Percentiles rank a stretch among this genome's conserved stretches.
These are phyloP conservation scores for Trichopus zeylanicus DNA, from an alignment of 116 monocot species.

Conservation along the genomic window DNA sequence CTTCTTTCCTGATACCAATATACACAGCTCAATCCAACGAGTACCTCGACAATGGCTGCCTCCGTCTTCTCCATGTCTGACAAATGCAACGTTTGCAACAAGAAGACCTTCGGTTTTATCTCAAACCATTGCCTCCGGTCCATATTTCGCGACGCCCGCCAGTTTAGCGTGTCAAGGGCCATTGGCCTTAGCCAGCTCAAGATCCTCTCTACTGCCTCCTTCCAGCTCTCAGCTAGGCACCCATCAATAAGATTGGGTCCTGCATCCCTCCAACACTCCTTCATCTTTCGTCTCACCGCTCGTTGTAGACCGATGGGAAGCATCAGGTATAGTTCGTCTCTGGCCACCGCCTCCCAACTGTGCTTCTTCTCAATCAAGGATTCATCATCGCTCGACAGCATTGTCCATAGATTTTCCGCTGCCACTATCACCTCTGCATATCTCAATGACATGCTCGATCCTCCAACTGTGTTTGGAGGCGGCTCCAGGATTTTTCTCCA, in stretches of 20 bases:
- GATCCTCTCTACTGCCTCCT: constrained; percentile 48
- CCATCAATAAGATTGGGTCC: constrained; percentile 26
- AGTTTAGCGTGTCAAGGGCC: constrained; percentile 55
- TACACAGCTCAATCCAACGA: constrained; percentile 61
- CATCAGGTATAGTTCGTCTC: constrained; percentile 57
- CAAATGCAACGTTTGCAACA: constrained; percentile 63
- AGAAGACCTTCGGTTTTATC: constrained; percentile 25
- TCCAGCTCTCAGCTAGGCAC: constrained; percentile 54
- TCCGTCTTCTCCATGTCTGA: constrained; percentile 63
- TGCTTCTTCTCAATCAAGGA: constrained; percentile 9
- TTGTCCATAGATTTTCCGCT: constrained; percentile 32
- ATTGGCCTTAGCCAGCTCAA: constrained; percentile 72
- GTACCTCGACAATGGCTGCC: constrained; percentile 66
- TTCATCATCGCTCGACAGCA: constrained; percentile 5
- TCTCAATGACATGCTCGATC: constrained; percentile 34
- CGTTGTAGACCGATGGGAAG: constrained; percentile 31
- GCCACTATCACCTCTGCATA: constrained; percentile 56
- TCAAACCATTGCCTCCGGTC: constrained; percentile 43
- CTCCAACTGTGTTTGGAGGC: constrained; percentile 31
- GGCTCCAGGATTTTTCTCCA: constrained; percentile 18
- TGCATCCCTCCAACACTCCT: constrained; percentile 21
- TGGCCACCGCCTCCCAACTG: constrained; percentile 20
- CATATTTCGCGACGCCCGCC: constrained; percentile 62
- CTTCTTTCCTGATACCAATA: constrained; percentile 24
- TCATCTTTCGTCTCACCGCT: constrained; percentile 45